Evolutionary conservation across 306 rosid genomes (phyloP).

Genomic region (Spatholobus suberectus): DNA sequence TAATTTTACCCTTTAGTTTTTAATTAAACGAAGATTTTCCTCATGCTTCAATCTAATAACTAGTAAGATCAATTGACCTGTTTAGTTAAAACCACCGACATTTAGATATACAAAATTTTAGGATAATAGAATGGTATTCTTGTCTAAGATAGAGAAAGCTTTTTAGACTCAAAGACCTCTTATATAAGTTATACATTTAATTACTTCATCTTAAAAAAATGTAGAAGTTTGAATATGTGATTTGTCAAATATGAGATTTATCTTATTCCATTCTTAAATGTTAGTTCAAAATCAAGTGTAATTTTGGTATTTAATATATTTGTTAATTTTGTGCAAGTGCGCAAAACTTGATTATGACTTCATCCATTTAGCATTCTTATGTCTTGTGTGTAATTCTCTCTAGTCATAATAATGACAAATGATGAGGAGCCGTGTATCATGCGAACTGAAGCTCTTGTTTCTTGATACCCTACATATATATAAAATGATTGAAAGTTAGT

Average conservation of each 20-base stretch:
- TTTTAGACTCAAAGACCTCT: background rate
- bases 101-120: background rate
- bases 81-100: background rate
- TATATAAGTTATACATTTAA: background rate
- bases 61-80: background rate
- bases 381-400: background rate
- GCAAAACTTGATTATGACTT: background rate
- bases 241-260: background rate
- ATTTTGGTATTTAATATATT: background rate
- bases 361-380: background rate
- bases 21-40: background rate
- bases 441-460: background rate
- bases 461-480: background rate
- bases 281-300: too few relatives aligned
- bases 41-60: background rate
- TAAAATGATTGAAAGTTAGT: background rate
- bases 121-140: background rate
- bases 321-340: background rate
- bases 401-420: background rate
- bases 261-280: background rate
- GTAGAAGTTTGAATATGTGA: background rate
- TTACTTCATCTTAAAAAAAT: background rate
- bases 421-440: background rate
- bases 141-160: background rate
- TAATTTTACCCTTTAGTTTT: too few relatives aligned